phyloP scores from a whole-genome alignment of 805 yeast genomes.

The Yamadazyma nakazawae region DNA sequence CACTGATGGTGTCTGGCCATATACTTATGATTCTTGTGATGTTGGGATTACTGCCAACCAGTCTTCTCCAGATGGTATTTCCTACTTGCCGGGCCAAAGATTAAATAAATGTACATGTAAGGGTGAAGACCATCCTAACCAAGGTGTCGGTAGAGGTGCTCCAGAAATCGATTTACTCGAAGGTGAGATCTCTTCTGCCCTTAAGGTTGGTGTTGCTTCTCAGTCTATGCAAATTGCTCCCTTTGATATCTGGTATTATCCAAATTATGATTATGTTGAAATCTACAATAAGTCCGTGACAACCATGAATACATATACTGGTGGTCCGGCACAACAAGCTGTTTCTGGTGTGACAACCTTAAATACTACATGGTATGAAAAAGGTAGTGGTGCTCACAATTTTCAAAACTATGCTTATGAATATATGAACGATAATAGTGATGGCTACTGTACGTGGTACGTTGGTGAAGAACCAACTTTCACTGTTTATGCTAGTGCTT shows the following conservation, averaged over 20 bases:
- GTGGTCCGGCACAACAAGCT: slow-evolving; percentile 94
- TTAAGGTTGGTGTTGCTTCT: slow-evolving; percentile 67
- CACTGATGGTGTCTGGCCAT: slow-evolving; percentile 42
- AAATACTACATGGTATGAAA: slow-evolving; percentile 80
- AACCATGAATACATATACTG: slow-evolving; percentile 81
- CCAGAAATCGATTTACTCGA: slow-evolving; percentile 87
- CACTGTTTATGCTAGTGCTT: slow-evolving; percentile 67
- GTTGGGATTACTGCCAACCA: slow-evolving; percentile 41
- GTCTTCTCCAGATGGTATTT: slow-evolving; percentile 39
- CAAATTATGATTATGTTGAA: slow-evolving; percentile 79
- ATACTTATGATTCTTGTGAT: slow-evolving; percentile 38
- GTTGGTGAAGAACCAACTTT: slow-evolving; percentile 79
- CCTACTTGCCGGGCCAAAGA: slow-evolving; percentile 38
- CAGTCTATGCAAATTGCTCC: slow-evolving; percentile 95
- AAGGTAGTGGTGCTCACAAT: slow-evolving; percentile 46
- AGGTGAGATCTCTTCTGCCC: slow-evolving; percentile 64
- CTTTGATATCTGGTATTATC: slow-evolving; percentile 88
- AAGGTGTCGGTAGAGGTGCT: slow-evolving; percentile 38
- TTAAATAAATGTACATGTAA: slow-evolving; percentile 34
- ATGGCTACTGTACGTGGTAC: slow-evolving; percentile 82
- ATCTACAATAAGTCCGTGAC: slow-evolving; percentile 68
- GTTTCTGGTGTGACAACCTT: slow-evolving; percentile 78
- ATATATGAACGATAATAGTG: slow-evolving; percentile 56
- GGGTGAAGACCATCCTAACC: slow-evolving; percentile 37
- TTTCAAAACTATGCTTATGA: slow-evolving; percentile 80